Evolutionary conservation across 2,329 filamentous ascomycete species (phyloP).

Genomic region (Ascochyta pisi): DNA sequence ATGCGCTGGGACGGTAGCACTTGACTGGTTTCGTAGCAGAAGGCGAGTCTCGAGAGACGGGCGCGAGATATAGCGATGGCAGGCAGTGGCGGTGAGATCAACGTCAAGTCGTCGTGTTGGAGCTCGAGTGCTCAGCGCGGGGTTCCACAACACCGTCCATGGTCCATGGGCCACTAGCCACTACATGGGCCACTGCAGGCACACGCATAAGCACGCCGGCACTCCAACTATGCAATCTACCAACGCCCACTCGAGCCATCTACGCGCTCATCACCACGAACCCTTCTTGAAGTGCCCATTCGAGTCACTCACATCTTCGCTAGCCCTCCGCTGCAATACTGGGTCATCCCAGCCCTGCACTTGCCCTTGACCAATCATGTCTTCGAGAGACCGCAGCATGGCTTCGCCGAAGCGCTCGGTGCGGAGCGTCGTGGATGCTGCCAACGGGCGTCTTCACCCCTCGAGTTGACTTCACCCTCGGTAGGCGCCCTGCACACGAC

Average conservation of each 20-base stretch:
- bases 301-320: conserved; percentile 35
- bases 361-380: conserved; percentile 24
- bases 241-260: conserved; percentile 5
- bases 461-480: not conserved
- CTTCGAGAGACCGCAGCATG: conserved; percentile 11
- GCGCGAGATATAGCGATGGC: conserved; percentile 5
- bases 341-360: conserved; percentile 40
- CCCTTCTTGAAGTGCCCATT: not conserved
- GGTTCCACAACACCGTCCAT: conserved; percentile 1
- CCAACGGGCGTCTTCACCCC: not conserved
- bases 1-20: conserved; percentile 9
- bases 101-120: conserved; percentile 1
- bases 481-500: conserved; percentile 7
- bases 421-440: conserved; percentile 9
- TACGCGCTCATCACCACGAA: conserved; percentile 16
- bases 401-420: conserved; percentile 21
- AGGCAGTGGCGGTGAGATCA: conserved; percentile 14
- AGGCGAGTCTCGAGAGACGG: not conserved
- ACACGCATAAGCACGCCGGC: conserved; percentile 17
- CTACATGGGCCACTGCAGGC: conserved; percentile 13
- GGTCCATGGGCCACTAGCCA: not conserved
- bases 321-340: conserved; percentile 16
- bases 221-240: conserved; percentile 4
- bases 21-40: not conserved
- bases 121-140: conserved; percentile 8